Evolutionary conservation across 176 grass and related monocot genomes (phyloP).

Genomic region (Bonia amplexicaulis): DNA sequence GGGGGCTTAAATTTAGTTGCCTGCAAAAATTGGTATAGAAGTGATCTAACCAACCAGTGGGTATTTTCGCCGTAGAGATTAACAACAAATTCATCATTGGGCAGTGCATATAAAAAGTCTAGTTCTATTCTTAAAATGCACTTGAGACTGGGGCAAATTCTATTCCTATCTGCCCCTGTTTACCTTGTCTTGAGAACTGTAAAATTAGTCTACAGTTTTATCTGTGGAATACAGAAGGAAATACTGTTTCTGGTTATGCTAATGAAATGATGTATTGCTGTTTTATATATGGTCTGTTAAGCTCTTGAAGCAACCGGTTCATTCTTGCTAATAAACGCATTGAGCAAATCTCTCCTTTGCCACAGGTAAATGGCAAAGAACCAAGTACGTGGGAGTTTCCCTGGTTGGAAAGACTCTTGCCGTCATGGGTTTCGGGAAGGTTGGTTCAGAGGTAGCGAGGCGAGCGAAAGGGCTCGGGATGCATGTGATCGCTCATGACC

Average conservation of each 20-base stretch:
- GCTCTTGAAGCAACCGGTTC: background rate
- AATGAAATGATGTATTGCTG: background rate
- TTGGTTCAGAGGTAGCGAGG: conserved; percentile 88
- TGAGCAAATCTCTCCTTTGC: background rate
- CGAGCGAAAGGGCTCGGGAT: conserved; percentile 85
- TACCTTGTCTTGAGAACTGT: background rate
- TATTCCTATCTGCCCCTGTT: background rate
- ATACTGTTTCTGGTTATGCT: background rate
- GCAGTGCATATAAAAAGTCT: background rate
- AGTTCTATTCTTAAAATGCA: background rate
- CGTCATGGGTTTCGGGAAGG: conserved; percentile 94
- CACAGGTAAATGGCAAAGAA: conserved; percentile 85
- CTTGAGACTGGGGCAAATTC: background rate
- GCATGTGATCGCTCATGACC: conserved; percentile 93
- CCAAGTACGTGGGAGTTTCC: conserved; percentile 88
- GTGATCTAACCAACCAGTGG: background rate
- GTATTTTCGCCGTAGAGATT: background rate
- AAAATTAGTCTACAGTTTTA: background rate
- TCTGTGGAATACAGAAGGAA: background rate
- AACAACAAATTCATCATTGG: background rate
- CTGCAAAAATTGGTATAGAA: background rate
- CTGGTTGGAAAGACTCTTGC: conserved; percentile 88
- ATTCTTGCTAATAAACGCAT: conserved; percentile 6
- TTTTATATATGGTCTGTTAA: background rate
- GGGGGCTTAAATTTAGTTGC: background rate